Conservation (phyloP, 441 rosid genomes). For the Croton laevigatus region DNA sequence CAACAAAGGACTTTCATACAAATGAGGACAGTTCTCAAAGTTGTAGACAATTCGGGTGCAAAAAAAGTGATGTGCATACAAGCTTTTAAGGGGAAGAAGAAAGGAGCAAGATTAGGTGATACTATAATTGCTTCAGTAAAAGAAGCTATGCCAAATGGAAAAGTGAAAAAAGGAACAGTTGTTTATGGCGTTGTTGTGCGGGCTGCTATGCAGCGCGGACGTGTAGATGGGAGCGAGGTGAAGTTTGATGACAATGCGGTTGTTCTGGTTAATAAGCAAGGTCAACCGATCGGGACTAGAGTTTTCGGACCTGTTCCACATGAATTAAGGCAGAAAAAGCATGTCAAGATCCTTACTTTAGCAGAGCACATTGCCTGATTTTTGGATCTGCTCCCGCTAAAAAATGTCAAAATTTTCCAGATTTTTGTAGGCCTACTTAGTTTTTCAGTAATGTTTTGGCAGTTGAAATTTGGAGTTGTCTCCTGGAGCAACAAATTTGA, state of each 20-base stretch:
- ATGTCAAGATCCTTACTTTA: constrained; percentile 76
- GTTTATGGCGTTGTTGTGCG: constrained; percentile 82
- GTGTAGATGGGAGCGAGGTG: constrained; percentile 84
- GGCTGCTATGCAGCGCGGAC: constrained; percentile 89
- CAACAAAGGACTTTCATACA: constrained; percentile 82
- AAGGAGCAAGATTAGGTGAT: constrained; percentile 85
- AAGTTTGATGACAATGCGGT: constrained; percentile 94
- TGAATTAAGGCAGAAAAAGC: constrained; percentile 81
- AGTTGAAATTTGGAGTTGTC: too few relatives aligned
- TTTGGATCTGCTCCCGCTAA: neutral
- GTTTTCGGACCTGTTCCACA: constrained; percentile 91
- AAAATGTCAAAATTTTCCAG: neutral
- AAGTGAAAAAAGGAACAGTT: constrained; percentile 92
- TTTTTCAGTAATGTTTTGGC: neutral
- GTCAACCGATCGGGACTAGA: constrained; percentile 79
- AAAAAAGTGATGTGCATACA: constrained; percentile 93
- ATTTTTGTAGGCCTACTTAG: neutral
- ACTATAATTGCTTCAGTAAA: constrained; percentile 83
- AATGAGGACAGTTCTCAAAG: constrained; percentile 87
- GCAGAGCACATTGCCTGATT: constrained; percentile 78
- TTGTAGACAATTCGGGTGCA: constrained; percentile 87
- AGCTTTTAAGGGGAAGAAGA: constrained; percentile 67
- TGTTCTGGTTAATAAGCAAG: constrained; percentile 72
- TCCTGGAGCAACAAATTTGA: too few relatives aligned
- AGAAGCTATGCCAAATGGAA: constrained; percentile 89